These are phyloP conservation scores for Podospora tetraspora DNA, from an alignment of 495 filamentous ascomycete genomes.

Conservation along the genomic window DNA sequence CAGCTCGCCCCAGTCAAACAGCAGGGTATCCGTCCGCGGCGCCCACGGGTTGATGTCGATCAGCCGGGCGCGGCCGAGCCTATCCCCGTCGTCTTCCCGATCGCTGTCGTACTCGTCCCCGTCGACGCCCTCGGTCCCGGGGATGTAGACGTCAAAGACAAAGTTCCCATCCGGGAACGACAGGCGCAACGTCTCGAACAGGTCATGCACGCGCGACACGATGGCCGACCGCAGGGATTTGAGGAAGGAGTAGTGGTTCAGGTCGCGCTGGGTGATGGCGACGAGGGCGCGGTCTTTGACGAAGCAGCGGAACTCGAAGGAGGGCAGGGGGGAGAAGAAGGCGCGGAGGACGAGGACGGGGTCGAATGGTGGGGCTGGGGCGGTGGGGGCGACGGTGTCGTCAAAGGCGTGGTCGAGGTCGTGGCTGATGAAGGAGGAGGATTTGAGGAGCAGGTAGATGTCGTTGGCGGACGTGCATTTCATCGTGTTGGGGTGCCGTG, in stretches of 20 bases:
- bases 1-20: slow-evolving; percentile 90
- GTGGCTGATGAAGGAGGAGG: slow-evolving; percentile 86
- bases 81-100: not conserved
- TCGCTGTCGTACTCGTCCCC: slow-evolving; percentile 51
- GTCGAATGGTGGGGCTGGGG: slow-evolving; percentile 22
- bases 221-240: slow-evolving; percentile 58
- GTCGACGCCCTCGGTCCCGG: slow-evolving; percentile 56
- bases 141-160: slow-evolving; percentile 87
- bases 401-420: slow-evolving; percentile 92
- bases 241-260: slow-evolving; percentile 84
- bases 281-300: slow-evolving; percentile 73
- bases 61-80: slow-evolving; percentile 61
- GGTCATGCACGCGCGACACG: slow-evolving; percentile 54
- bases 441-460: slow-evolving; percentile 88
- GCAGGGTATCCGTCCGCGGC: slow-evolving; percentile 73
- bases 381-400: slow-evolving; percentile 50
- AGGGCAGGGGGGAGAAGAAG: slow-evolving; percentile 79
- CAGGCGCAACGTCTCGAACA: slow-evolving; percentile 67
- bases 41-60: slow-evolving; percentile 98
- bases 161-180: slow-evolving; percentile 81
- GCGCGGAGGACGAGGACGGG: slow-evolving; percentile 71
- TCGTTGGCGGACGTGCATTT: slow-evolving; percentile 85
- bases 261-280: slow-evolving; percentile 81
- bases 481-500: slow-evolving; percentile 74
- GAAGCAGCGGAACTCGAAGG: slow-evolving; percentile 92